Conservation (phyloP, 2,329 filamentous ascomycete species). For the Calonectria honghensis region DNA sequence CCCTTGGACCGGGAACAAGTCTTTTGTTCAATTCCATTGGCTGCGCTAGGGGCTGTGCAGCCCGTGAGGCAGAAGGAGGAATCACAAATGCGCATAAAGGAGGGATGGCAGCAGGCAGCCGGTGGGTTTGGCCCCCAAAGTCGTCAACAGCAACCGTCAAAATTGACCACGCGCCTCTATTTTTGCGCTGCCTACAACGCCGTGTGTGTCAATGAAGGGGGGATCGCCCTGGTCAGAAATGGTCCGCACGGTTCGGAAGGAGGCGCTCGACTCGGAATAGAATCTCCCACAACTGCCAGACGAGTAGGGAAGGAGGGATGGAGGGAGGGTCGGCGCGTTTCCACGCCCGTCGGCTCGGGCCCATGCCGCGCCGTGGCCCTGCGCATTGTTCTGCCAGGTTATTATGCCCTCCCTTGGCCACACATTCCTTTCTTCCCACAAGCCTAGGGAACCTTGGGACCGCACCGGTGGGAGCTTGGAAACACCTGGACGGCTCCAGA, state of each 20-base stretch:
- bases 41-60: conserved; percentile 36
- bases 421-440: conserved; percentile 43
- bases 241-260: conserved; percentile 31
- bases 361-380: conserved; percentile 32
- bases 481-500: conserved; percentile 46
- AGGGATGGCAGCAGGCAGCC: conserved; percentile 35
- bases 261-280: conserved; percentile 13
- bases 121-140: conserved; percentile 38
- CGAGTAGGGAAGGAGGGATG: conserved; percentile 19
- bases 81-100: conserved; percentile 23
- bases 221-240: conserved; percentile 34
- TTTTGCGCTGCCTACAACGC: conserved; percentile 18
- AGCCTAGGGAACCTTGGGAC: conserved; percentile 44
- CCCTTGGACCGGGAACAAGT: conserved; percentile 33
- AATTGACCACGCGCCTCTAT: conserved; percentile 26
- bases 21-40: conserved; percentile 29
- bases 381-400: conserved; percentile 38
- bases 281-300: conserved; percentile 22
- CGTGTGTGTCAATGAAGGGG: conserved; percentile 23
- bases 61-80: conserved; percentile 33
- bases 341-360: conserved; percentile 42
- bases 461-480: conserved; percentile 43
- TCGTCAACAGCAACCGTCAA: conserved; percentile 22
- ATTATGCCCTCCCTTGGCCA: conserved; percentile 51
- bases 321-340: conserved; percentile 39